These are phyloP conservation scores for Argentina anserina DNA, from an alignment of 306 rosid genomes.

Conservation along the genomic window DNA sequence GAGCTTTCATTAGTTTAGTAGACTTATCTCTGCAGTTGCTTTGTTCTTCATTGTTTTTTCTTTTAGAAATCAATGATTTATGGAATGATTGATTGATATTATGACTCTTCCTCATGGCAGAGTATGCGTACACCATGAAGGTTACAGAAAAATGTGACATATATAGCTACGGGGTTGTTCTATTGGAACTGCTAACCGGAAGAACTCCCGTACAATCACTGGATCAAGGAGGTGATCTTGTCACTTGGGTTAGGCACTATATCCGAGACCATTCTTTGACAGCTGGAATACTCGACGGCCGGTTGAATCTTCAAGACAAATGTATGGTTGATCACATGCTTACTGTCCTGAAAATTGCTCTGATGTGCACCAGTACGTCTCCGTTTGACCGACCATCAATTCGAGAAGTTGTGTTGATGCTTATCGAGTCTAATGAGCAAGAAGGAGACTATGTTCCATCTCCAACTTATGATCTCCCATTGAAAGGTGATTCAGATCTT, in stretches of 20 bases:
- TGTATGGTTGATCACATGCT: constrained; percentile 63
- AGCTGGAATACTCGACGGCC: constrained; percentile 61
- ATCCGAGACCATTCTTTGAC: constrained; percentile 53
- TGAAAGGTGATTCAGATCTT: constrained; percentile 34
- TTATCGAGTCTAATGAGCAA: constrained; percentile 62
- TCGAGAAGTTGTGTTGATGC: constrained; percentile 83
- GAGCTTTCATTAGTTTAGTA: not conserved
- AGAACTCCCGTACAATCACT: constrained; percentile 84
- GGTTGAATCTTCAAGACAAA: constrained; percentile 61
- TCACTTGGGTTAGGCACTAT: constrained; percentile 59
- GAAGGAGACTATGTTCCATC: constrained; percentile 45
- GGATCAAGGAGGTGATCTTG: constrained; percentile 92
- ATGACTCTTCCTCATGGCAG: constrained; percentile 41
- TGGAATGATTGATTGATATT: constrained; percentile 7
- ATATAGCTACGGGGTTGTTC: constrained; percentile 93
- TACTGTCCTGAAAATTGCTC: constrained; percentile 70
- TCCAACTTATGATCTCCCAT: constrained; percentile 43
- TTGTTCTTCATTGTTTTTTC: not conserved
- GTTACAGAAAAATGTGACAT: constrained; percentile 94
- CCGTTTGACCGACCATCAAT: constrained; percentile 74
- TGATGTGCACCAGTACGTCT: constrained; percentile 64
- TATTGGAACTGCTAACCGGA: constrained; percentile 85
- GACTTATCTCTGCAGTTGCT: not conserved
- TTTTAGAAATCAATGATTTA: not conserved
- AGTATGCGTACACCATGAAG: constrained; percentile 97